phyloP scores from a whole-genome alignment of 345 rosid species.

The Cochlearia excelsa region DNA sequence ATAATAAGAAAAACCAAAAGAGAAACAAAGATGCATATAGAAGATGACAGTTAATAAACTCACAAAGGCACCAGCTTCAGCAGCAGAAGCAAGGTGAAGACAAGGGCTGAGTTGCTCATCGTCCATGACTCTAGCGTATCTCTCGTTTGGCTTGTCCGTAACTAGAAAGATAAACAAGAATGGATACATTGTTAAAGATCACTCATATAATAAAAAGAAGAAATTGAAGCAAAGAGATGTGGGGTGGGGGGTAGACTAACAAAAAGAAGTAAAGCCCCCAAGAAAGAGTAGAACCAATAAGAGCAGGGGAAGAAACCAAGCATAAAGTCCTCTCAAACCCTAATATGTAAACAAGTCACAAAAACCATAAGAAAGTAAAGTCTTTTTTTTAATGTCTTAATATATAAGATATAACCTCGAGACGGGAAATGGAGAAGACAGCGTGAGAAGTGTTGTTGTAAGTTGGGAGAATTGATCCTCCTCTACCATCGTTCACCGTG shows the following conservation, averaged over 20 bases:
- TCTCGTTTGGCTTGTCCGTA: slow-evolving; percentile 82
- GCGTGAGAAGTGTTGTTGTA: slow-evolving; percentile 86
- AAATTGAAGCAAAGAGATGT: neutral
- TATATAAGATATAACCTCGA: too few relatives aligned
- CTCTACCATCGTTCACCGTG: slow-evolving; percentile 79
- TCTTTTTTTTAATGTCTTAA: too few relatives aligned
- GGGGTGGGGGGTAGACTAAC: slow-evolving; percentile 51
- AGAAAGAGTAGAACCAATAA: slow-evolving; percentile 76
- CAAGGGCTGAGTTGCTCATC: slow-evolving; percentile 55
- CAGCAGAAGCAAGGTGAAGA: slow-evolving; percentile 91
- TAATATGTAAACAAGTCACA: too few relatives aligned
- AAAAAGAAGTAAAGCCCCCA: slow-evolving; percentile 94
- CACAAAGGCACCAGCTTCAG: slow-evolving; percentile 95
- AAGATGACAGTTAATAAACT: slow-evolving; percentile 33
- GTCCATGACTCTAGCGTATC: slow-evolving; percentile 62
- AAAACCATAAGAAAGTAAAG: too few relatives aligned
- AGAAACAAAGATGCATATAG: neutral
- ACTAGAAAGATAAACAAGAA: slow-evolving; percentile 39
- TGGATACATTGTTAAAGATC: too few relatives aligned
- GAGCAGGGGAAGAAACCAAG: slow-evolving; percentile 86
- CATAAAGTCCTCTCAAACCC: slow-evolving; percentile 88
- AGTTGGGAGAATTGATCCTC: slow-evolving; percentile 55
- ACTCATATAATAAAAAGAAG: too few relatives aligned
- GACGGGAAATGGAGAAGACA: slow-evolving; percentile 65
- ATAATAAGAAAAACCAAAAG: neutral